These are phyloP conservation scores for Chaetomidium leptoderma DNA, from an alignment of 495 filamentous ascomycete species.

Conservation along the genomic window DNA sequence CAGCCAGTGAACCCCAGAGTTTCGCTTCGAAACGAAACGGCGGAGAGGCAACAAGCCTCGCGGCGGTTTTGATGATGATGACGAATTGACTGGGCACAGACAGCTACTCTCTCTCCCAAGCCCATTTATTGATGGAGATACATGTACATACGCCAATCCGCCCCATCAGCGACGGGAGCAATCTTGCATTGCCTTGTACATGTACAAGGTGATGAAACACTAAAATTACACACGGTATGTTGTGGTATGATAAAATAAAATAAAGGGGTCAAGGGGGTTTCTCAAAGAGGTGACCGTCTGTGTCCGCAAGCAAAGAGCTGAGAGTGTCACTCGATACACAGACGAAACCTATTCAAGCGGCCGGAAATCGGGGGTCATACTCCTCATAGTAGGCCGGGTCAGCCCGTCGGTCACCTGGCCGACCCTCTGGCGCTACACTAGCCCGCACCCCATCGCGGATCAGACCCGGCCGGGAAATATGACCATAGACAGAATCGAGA, in stretches of 20 bases:
- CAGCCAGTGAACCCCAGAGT: neutral
- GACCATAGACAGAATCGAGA: constrained; percentile 24
- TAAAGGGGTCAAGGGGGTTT: neutral
- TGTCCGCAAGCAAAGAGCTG: neutral
- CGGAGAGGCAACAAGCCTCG: neutral
- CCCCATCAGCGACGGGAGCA: no score
- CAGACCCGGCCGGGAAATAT: neutral
- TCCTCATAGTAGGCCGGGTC: constrained; percentile 35
- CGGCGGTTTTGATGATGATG: no score
- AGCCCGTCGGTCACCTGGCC: constrained; percentile 16
- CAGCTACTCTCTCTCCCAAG: no score
- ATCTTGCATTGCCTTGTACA: no score
- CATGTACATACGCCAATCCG: no score
- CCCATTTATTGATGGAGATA: no score
- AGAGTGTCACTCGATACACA: neutral
- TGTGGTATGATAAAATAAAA: neutral
- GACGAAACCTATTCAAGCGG: constrained; percentile 8
- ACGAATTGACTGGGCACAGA: no score
- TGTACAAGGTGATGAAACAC: no score
- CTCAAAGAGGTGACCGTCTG: neutral
- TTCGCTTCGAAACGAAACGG: neutral
- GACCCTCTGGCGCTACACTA: neutral
- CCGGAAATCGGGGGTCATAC: constrained; percentile 39
- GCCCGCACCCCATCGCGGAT: neutral
- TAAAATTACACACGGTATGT: neutral